phyloP scores from a whole-genome alignment of 116 monocot genomes.

The Papilionanthe hybrid region DNA sequence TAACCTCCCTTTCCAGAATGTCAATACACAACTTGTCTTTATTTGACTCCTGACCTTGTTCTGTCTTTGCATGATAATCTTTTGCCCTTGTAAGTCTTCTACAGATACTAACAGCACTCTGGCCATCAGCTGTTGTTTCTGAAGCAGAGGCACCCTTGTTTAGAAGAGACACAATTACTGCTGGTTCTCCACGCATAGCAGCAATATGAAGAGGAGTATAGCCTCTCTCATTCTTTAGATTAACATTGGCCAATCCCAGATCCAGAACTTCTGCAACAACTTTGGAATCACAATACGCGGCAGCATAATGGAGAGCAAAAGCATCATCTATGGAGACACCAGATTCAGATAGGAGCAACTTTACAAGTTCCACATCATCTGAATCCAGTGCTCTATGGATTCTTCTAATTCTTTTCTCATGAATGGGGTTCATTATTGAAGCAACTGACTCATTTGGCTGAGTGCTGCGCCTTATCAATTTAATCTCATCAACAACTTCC shows the following conservation, averaged over 20 bases:
- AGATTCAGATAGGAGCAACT: conserved; percentile 80
- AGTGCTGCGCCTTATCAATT: conserved; percentile 21
- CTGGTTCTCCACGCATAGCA: conserved; percentile 72
- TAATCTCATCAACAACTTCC: conserved; percentile 52
- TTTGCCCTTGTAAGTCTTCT: conserved; percentile 68
- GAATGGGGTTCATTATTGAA: conserved; percentile 16
- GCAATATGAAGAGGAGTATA: conserved; percentile 86
- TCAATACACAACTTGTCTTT: conserved; percentile 91
- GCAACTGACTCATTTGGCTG: conserved; percentile 19
- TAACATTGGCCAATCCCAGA: conserved; percentile 47
- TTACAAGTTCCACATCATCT: conserved; percentile 93
- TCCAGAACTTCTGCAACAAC: conserved; percentile 73
- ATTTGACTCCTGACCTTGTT: conserved; percentile 78
- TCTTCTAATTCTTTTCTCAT: conserved; percentile 54
- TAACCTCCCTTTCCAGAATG: conserved; percentile 72
- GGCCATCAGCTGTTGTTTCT: conserved; percentile 52
- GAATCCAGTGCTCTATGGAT: conserved; percentile 84
- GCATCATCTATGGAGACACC: conserved; percentile 71
- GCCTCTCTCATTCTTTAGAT: conserved; percentile 78
- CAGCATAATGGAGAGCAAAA: conserved; percentile 79
- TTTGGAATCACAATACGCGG: conserved; percentile 86
- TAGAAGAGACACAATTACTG: conserved; percentile 71
- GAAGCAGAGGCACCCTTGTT: conserved; percentile 56
- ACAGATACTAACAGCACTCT: conserved; percentile 72
- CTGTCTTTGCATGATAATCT: conserved; percentile 58